Conservation (phyloP, 352 stramenopile species). For the Pilasporangium apinafurcum region DNA sequence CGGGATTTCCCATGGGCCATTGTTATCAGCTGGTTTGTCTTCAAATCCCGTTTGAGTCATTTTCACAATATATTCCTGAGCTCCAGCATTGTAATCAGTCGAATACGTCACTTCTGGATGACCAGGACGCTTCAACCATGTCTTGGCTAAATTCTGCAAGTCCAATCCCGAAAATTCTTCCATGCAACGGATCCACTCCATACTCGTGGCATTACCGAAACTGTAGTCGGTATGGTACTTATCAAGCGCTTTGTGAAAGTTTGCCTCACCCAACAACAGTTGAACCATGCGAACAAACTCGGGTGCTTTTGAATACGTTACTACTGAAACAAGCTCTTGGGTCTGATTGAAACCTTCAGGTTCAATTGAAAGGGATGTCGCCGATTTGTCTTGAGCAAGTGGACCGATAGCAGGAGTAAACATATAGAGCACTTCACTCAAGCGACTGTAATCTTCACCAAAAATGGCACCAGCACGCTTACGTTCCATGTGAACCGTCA, state of each 20-base stretch:
- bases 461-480: constrained; percentile 62
- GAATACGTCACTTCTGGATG: constrained; percentile 63
- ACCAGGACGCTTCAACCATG: constrained; percentile 67
- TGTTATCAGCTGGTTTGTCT: constrained; percentile 55
- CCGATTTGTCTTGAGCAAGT: constrained; percentile 59
- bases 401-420: constrained; percentile 65
- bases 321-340: constrained; percentile 68
- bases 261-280: constrained; percentile 47
- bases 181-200: constrained; percentile 78
- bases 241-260: constrained; percentile 74
- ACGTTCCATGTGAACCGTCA: constrained; percentile 78
- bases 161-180: constrained; percentile 56
- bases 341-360: constrained; percentile 28
- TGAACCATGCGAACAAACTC: constrained; percentile 79
- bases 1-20: constrained; percentile 72
- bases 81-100: constrained; percentile 39
- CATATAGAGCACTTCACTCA: constrained; percentile 71
- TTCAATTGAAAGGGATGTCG: constrained; percentile 63
- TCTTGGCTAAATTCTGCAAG: constrained; percentile 61
- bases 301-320: constrained; percentile 76
- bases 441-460: constrained; percentile 59
- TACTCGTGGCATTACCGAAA: constrained; percentile 62
- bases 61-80: constrained; percentile 46
- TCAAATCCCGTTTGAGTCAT: constrained; percentile 69
- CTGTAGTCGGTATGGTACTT: constrained; percentile 76